Base-by-base conservation (phyloP, 1,139 yeast species). In the Pneumocystis oryctolagi region DNA sequence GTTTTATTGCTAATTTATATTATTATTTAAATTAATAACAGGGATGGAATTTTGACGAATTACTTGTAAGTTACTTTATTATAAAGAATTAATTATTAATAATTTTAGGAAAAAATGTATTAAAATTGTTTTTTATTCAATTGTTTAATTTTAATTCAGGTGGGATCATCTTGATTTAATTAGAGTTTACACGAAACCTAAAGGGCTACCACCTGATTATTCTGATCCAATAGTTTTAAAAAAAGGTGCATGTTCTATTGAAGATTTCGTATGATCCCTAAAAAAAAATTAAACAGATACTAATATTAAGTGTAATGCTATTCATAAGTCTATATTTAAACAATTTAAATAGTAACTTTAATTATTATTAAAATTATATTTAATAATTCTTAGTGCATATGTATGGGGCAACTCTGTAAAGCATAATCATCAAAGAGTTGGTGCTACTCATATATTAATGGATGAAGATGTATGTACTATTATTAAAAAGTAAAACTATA, bases 401-500 rank as follows among this genome's bases (percentile, higher is more conserved):
- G 64, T 63, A 35, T 63, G 64, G 68, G 64, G 62, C 32, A 62
- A 25, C 55, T 57, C 55, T 32, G 34, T 31, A 34, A 62, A 37
- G 14, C 32, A 61, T 32, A 37, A 55, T 60, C 62, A 28, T 40
- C 40, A 25, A 14, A 60, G 39, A 69, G 97, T 90, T 60, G 98
- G 98, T 58, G 79, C 92, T 69, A 75, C 80, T 62, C 98, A 94
- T 76, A 78, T 73, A 9, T 78, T 92, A 69, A 86, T 85, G 75
- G 99, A 92, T 74, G 98, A 92, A 76, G 99, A 92, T 76, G 98
- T 94, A 40, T 95, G 92, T 63, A 90, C 98, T 37, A 89, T 92
- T 70, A 80, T 90, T 76, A 90, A 89, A 78, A 89, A 87, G 71
- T 80, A 71, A 65, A 31, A 14, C 32, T 14, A 28, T 28, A 18